Evolutionary conservation across 1,139 yeast species (phyloP), one percentile per base, ranked within the genome.

Genomic region (Scheffersomyces parashehatae): DNA sequence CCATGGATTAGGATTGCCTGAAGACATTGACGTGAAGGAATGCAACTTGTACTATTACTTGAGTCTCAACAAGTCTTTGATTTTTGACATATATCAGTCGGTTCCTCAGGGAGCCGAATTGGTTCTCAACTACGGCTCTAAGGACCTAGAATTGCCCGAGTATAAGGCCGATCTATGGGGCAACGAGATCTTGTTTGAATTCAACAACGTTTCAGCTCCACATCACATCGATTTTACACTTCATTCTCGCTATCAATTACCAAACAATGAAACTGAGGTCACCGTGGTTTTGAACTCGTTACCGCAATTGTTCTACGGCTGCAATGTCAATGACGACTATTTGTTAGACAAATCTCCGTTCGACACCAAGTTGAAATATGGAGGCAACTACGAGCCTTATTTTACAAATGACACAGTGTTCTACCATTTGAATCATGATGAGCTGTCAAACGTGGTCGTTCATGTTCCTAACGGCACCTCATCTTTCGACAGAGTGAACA

Each of bases 401-500:
- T 74, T 74, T 52, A 70, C 77, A 10, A 60, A 69, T 14, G 66
- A 72, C 46, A 70, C 78, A 0, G 73, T 70, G 2, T 73, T 71
- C 46, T 74, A 70, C 48, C 76, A 71, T 45, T 55, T 64, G 10
- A 40, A 41, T 15, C 46, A 40, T 32, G 41, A 16, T 28, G 41
- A 11, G n/a, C 26, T 36, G 7, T 43, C 46, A 8, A 4, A 3
- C 3, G 31, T 53, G 11, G 42, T 39, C 5, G 48, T 49, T 11
- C 38, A 35, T 3, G 59, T 66, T 29, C 70, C 70, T 3, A 52
- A 53, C 40, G 69, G 60, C 0, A 41, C 43, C 2, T 45, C 58
- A 2, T 47, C 46, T 5, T 54, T 56, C 42, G 55, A 49, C 16
- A 39, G 48, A 8, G 46, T 54, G 3, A 56, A 53, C 39, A 33